Evolutionary conservation across 225 moss, liverwort and hornwort species (phyloP).

Genomic region (Physcomitrium patens): DNA sequence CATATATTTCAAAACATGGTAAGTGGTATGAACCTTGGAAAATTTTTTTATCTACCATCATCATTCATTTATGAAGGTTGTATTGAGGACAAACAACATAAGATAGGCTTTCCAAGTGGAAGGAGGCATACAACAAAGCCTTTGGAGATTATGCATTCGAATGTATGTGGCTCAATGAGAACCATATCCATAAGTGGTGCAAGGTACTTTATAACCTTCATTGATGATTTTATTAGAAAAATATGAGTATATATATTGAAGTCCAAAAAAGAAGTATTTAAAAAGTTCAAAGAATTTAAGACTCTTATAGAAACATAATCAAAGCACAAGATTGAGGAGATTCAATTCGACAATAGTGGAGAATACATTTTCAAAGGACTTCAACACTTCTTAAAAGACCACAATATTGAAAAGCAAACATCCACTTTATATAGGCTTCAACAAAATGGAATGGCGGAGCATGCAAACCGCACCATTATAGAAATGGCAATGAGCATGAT

Average conservation of each 20-base stretch:
- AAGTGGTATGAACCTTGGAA: background rate
- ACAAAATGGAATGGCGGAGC: conserved; percentile 8
- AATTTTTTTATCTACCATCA: background rate
- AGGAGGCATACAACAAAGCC: background rate
- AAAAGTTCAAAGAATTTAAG: background rate
- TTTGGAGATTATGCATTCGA: conserved; percentile 7
- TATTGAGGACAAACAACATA: background rate
- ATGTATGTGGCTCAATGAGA: conserved; percentile 26
- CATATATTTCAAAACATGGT: background rate
- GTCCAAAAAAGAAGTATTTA: background rate
- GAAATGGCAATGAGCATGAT: conserved; percentile 11
- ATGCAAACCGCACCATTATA: background rate
- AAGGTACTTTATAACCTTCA: conserved; percentile 13
- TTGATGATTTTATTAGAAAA: too few species aligned
- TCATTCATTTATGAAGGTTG: background rate
- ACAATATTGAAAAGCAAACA: background rate
- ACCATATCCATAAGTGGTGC: background rate
- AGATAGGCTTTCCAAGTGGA: background rate
- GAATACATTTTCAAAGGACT: background rate
- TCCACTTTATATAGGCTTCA: background rate
- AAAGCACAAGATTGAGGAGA: background rate
- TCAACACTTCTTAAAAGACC: background rate
- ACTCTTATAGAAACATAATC: background rate
- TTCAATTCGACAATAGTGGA: background rate
- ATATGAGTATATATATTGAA: background rate